These are phyloP conservation scores for Komagataella mondaviorum DNA, from an alignment of 805 yeast genomes.

Conservation along the genomic window DNA sequence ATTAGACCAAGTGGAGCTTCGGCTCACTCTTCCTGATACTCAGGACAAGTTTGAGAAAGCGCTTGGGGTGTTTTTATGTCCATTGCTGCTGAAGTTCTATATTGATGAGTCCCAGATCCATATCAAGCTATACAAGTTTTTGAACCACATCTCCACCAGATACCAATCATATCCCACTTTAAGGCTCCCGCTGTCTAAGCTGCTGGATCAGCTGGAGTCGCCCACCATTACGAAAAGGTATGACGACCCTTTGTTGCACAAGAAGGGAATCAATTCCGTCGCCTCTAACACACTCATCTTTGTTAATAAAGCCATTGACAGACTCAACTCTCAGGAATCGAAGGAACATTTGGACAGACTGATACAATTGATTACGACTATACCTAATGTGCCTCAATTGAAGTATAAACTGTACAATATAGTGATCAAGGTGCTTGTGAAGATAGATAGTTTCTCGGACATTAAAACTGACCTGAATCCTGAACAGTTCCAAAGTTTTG, in stretches of 20 bases:
- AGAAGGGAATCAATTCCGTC: not conserved
- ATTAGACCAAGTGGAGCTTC: conserved; percentile 67
- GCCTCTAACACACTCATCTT: conserved; percentile 16
- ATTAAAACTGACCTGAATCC: not conserved
- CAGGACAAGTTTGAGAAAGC: conserved; percentile 50
- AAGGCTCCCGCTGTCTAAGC: conserved; percentile 49
- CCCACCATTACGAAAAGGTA: conserved; percentile 19
- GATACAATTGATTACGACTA: conserved; percentile 27
- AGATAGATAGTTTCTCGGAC: not conserved
- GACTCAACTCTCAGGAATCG: conserved; percentile 27
- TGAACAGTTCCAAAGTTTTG: not conserved
- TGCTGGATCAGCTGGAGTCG: conserved; percentile 47
- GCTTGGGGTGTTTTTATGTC: conserved; percentile 54
- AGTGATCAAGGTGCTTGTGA: conserved; percentile 35
- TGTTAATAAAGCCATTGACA: conserved; percentile 52
- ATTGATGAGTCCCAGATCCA: conserved; percentile 60
- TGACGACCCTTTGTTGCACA: not conserved
- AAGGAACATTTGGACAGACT: conserved; percentile 31
- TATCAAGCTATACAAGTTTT: conserved; percentile 48
- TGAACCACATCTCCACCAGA: conserved; percentile 57
- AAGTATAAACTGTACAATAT: conserved; percentile 48
- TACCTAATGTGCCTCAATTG: conserved; percentile 16
- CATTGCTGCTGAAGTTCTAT: conserved; percentile 64
- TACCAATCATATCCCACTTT: conserved; percentile 39
- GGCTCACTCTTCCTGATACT: conserved; percentile 63